Evolutionary conservation across 371 early-diverging fungal species (phyloP), one percentile per base, ranked within the genome.

Genomic region (Syncephalastrum sp.): DNA sequence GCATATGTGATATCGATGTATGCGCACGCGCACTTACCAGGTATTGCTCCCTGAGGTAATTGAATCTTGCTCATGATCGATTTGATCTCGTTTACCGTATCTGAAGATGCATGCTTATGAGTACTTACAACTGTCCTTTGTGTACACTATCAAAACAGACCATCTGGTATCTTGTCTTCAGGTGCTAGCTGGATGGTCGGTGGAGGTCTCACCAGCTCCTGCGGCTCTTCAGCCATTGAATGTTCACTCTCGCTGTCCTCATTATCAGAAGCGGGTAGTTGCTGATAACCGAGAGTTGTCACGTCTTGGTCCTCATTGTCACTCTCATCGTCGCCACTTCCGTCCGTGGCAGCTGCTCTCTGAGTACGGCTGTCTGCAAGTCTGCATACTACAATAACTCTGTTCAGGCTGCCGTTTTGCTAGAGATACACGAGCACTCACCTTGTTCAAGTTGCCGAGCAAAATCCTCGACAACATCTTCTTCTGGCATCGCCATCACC

Each of bases 11-110:
- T 52, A 41, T n/a, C 23, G 19, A 29, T 19, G 15, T 21, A 4
- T 16, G 47, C 29, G 12, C 10, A 48, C 42, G 12, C 10, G 50
- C 42, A 8, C 41, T 55, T 70, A 70, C 74, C 74, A 64, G 74
- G 74, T 21, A 68, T 57, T 13, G 69, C 64, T 16, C 56, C 53
- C 19, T 71, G 63, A 10, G 69, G 60, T 50, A 75, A 27, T 42
- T 64, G 43, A 44, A 75, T 71, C 27, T 63, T 64, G 14, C 59
- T 64, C 75, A 75, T 75, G 41, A 75, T 71, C 6, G 69, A 63
- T 53, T 65, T 69, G 25, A 75, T 75, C 23, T 61, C 56, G 29
- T 75, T 63, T 19, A 60, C 63, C 14, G 75, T 69, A 46, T 67
- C 75, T 75, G 27, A 14, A 24, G 5, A 42, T 48, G 16, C 38